Percentiles rank a stretch among this genome's conserved stretches.
These are phyloP conservation scores for Aspergillus sergii DNA, from an alignment of 2,329 filamentous ascomycete genomes.

Conservation along the genomic window DNA sequence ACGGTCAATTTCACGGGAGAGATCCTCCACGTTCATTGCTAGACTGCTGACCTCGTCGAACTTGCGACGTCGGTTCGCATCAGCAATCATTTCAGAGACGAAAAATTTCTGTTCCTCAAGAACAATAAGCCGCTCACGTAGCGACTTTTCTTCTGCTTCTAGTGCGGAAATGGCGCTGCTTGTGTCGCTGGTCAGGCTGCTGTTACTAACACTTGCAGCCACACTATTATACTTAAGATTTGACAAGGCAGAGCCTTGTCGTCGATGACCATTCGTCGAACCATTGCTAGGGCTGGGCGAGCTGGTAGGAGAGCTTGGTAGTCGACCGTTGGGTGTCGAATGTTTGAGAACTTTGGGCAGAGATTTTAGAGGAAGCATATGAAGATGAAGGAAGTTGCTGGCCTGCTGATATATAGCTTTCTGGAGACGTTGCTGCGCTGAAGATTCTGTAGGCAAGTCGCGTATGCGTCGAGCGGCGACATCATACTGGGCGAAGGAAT, in stretches of 20 bases:
- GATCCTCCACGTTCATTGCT: constrained; percentile 77
- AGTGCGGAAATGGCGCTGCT: constrained; percentile 65
- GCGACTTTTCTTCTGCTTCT: constrained; percentile 80
- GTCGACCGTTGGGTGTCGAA: constrained; percentile 55
- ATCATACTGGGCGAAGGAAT: constrained; percentile 88
- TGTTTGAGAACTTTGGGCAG: constrained; percentile 69
- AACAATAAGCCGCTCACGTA: constrained; percentile 78
- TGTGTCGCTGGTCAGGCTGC: constrained; percentile 57
- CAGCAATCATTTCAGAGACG: constrained; percentile 80
- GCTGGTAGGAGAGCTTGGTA: constrained; percentile 25
- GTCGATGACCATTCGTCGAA: constrained; percentile 27
- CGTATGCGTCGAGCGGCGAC: constrained; percentile 77
- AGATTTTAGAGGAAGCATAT: constrained; percentile 85
- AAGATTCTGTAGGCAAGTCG: constrained; percentile 72
- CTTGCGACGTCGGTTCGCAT: constrained; percentile 72
- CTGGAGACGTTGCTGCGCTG: constrained; percentile 74
- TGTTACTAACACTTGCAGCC: constrained; percentile 50
- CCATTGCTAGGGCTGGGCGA: constrained; percentile 27
- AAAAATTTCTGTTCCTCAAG: constrained; percentile 91
- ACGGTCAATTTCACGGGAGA: constrained; percentile 74
- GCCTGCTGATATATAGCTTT: constrained; percentile 81
- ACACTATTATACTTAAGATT: constrained; percentile 61
- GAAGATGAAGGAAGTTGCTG: constrained; percentile 79
- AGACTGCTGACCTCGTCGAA: constrained; percentile 87
- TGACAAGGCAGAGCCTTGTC: constrained; percentile 53